Evolutionary conservation across 345 rosid species (phyloP).

Genomic region (Draba incana): DNA sequence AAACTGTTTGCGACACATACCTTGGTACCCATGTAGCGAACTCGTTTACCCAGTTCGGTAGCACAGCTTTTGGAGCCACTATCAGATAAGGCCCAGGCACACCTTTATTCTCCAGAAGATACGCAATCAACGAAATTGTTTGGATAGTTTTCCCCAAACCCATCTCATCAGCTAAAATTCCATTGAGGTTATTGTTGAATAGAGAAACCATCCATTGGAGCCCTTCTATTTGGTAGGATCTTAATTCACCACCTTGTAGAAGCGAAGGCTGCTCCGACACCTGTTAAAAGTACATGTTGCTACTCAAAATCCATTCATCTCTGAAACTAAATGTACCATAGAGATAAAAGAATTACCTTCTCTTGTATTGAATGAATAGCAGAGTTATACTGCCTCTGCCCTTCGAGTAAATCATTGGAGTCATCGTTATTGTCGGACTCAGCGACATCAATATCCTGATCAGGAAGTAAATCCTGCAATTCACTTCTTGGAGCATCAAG

Average conservation of each 20-base stretch:
- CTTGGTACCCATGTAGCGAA: conserved; percentile 93
- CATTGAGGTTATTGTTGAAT: conserved; percentile 95
- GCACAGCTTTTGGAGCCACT: conserved; percentile 99
- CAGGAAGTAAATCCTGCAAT: conserved; percentile 64
- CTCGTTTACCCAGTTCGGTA: conserved; percentile 96
- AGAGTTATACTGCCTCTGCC: conserved; percentile 95
- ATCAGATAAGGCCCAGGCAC: conserved; percentile 92
- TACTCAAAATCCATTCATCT: conserved; percentile 32
- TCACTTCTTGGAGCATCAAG: conserved; percentile 73
- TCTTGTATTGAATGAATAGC: conserved; percentile 97
- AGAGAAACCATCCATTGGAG: conserved; percentile 99
- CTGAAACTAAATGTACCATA: conserved; percentile 3
- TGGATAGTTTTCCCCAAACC: conserved; percentile 99
- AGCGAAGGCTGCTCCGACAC: conserved; percentile 92
- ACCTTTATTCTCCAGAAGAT: conserved; percentile 86
- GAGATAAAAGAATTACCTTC: conserved; percentile 54
- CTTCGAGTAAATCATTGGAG: conserved; percentile 82
- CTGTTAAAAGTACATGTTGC: conserved; percentile 50
- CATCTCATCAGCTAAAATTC: conserved; percentile 99
- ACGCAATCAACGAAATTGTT: conserved; percentile 88
- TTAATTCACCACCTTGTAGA: conserved; percentile 92
- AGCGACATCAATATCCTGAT: conserved; percentile 61
- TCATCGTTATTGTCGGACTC: conserved; percentile 90
- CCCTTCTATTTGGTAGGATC: conserved; percentile 94
- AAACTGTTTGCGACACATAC: conserved; percentile 45